Conservation (phyloP, 2,329 filamentous ascomycete genomes). For the Fusarium neocosmosporiellum region DNA sequence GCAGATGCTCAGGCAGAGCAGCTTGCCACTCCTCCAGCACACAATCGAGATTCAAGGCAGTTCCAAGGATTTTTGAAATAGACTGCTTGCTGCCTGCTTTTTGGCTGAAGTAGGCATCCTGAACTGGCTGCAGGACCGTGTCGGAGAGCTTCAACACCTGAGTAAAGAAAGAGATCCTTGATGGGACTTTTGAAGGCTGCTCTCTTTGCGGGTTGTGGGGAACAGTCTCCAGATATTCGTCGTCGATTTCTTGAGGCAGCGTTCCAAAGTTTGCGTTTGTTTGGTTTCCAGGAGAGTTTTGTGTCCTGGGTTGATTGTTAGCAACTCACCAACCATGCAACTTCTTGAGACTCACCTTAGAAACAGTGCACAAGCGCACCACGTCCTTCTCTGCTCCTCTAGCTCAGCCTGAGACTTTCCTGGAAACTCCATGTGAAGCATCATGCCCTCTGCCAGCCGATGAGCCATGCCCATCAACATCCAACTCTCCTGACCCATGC, state of each 20-base stretch:
- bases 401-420: conserved; percentile 34
- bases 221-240: conserved; percentile 36
- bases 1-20: conserved; percentile 34
- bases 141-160: conserved; percentile 37
- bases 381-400: conserved; percentile 41
- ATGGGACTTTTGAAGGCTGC: conserved; percentile 36
- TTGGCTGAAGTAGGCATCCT: conserved; percentile 22
- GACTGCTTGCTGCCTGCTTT: conserved; percentile 2
- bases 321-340: background rate
- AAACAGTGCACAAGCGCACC: conserved; percentile 40
- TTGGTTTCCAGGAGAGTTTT: conserved; percentile 27
- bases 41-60: conserved; percentile 33
- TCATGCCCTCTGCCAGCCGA: conserved; percentile 38
- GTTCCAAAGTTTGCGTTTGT: conserved; percentile 22
- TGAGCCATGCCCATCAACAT: conserved; percentile 40
- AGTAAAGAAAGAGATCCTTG: conserved; percentile 38
- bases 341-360: conserved; percentile 9
- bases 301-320: conserved; percentile 21
- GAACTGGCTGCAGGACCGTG: conserved; percentile 35
- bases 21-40: conserved; percentile 38
- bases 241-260: conserved; percentile 38
- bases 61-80: conserved; percentile 20
- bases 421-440: conserved; percentile 39
- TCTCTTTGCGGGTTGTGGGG: conserved; percentile 1
- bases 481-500: conserved; percentile 38